Conservation (phyloP, 768 basidiomycete species). For the Russula olivacea region DNA sequence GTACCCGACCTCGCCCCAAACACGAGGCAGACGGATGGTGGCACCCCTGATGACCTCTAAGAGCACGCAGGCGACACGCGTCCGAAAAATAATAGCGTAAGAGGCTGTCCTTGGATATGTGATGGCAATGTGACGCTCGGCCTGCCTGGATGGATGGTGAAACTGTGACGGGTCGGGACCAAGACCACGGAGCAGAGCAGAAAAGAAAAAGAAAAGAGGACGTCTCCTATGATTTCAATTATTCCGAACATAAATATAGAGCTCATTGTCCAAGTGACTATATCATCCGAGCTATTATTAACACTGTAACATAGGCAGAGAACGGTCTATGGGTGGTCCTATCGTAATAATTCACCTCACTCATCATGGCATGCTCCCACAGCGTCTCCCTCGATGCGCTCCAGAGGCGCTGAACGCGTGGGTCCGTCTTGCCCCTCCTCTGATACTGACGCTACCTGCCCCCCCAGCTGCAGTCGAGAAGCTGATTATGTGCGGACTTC, state of each 20-base stretch:
- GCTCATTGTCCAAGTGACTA: neutral
- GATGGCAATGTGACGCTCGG: neutral
- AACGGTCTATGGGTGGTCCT: neutral
- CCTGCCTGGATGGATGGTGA: neutral
- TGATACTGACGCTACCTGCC: too few relatives aligned
- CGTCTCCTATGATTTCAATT: neutral
- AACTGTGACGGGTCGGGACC: neutral
- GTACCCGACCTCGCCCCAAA: constrained; percentile 21
- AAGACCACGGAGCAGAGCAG: neutral
- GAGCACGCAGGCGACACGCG: constrained; percentile 21
- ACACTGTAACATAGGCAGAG: neutral
- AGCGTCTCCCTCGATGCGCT: constrained; percentile 1
- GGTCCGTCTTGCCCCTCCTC: constrained; percentile 4
- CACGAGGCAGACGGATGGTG: constrained; percentile 22
- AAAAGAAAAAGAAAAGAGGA: too few relatives aligned
- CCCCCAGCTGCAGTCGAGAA: neutral
- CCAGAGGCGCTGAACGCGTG: neutral
- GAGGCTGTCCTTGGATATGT: constrained; percentile 9
- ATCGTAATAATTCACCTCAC: constrained; percentile 2
- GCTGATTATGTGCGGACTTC: neutral
- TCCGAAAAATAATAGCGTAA: constrained; percentile 19
- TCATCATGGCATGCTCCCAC: neutral
- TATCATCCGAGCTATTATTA: neutral
- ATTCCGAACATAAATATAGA: neutral
- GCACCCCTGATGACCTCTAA: constrained; percentile 21